These are phyloP conservation scores for Penicillium ochrochloron DNA, from an alignment of 495 filamentous ascomycete species.

Conservation along the genomic window DNA sequence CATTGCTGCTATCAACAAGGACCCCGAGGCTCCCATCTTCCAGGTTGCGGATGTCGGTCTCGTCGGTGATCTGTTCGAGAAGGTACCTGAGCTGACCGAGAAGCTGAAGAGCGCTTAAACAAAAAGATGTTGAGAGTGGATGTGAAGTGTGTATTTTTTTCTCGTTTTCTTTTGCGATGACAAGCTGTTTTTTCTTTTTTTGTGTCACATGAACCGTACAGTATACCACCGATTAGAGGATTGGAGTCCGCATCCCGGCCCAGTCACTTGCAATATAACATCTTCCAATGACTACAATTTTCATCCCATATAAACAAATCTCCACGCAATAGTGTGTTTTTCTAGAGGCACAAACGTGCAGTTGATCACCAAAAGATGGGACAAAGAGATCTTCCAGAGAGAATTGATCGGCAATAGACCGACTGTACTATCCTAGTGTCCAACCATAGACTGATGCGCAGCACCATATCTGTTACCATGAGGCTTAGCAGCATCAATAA, in stretches of 20 bases:
- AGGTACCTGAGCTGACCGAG: constrained; percentile 94
- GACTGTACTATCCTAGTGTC: constrained; percentile 34
- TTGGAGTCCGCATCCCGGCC: constrained; percentile 16
- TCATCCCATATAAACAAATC: background rate
- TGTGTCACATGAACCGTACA: constrained; percentile 29
- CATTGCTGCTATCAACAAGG: constrained; percentile 98
- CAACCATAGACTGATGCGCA: constrained; percentile 45
- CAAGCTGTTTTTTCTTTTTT: constrained; percentile 20
- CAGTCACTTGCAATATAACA: constrained; percentile 14
- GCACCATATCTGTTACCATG: constrained; percentile 40
- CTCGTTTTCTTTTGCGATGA: constrained; percentile 34
- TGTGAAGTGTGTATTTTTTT: constrained; percentile 17
- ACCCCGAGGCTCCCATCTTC: constrained; percentile 95
- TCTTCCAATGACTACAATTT: background rate
- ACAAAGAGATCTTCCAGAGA: too few species aligned
- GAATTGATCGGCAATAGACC: background rate
- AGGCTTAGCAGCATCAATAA: constrained; percentile 48
- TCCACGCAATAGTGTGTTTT: background rate
- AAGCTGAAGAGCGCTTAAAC: constrained; percentile 70
- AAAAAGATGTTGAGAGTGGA: constrained; percentile 30
- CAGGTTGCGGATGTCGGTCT: constrained; percentile 96
- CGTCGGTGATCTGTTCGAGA: constrained; percentile 93
- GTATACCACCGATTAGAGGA: constrained; percentile 40
- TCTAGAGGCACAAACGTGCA: too few species aligned
- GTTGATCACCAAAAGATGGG: too few species aligned